Evolutionary conservation across 768 basidiomycete genomes (phyloP), one percentile per base, ranked within the genome.

Genomic region (Lactarius psammicola): DNA sequence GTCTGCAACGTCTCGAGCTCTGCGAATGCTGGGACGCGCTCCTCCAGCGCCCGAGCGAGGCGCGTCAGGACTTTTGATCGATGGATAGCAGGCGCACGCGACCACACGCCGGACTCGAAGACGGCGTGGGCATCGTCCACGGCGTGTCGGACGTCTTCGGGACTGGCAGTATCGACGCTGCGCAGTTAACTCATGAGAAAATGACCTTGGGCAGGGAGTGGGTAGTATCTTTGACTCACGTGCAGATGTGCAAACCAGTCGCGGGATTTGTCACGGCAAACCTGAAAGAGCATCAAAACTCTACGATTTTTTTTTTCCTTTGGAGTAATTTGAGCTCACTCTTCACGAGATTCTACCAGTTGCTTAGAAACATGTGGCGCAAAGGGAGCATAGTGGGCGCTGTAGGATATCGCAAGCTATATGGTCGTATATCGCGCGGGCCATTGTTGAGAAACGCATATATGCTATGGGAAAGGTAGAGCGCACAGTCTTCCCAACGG

Each of bases 31-130:
- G 83, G 79, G 20, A 89, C 75, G 68, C 77, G 81, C 20, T 78
- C 78, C 69, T 88, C 87, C 10, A 94, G 79, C 6, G 80, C 72
- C 11, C 84, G 79, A 10, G 91, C 90, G 40, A 94, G 79, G 53
- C 81, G 82, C 3, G 85, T 80, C 7, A 94, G 80, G 20, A 88
- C 82, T 65, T 79, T 81, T 8, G 92, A 87, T 53, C 92, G 88
- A 40, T 82, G 74, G 0, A 85, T 71, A 1, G 80, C 74, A 6
- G 89, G 75, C 4, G 86, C 77, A 70, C 77, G 83, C 13, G 91
- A 90, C 92, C 92, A 94, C 42, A 82, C 73, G 2, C 91, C 92
- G 1, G 86, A 84, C 49, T 83, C 76, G 72, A 87, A 93, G 4
- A 76, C 80, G 5, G 76, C 72, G 57, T 92, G 83, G 0, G 90